phyloP scores from a whole-genome alignment of 208 protist species.

The Trypanosoma grayi region DNA sequence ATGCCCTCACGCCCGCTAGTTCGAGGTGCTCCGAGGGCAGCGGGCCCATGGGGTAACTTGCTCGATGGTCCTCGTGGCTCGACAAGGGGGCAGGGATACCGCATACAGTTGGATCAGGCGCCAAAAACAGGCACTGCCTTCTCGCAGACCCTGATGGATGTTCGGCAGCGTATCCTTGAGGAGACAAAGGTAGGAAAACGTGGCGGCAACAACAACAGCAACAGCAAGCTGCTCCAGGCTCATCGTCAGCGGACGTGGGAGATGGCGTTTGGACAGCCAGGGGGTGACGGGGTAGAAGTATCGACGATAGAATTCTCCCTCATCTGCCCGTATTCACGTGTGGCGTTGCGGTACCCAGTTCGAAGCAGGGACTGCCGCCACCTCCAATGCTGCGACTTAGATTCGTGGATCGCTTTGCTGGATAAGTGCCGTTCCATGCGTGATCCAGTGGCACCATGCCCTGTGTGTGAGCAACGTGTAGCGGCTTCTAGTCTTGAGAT shows the following conservation, averaged over 20 bases:
- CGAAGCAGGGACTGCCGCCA: slow-evolving; percentile 77
- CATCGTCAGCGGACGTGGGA: slow-evolving; percentile 61
- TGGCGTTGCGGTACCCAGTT: slow-evolving; percentile 61
- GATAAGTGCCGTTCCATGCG: slow-evolving; percentile 76
- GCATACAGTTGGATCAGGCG: neutral
- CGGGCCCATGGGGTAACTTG: neutral
- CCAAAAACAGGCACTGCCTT: neutral
- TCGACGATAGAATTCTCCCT: slow-evolving; percentile 87
- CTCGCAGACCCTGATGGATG: slow-evolving; percentile 23
- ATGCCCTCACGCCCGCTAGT: slow-evolving; percentile 1
- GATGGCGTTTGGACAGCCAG: slow-evolving; percentile 62
- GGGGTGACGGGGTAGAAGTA: slow-evolving; percentile 43
- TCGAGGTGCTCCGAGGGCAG: neutral
- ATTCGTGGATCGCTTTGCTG: slow-evolving; percentile 85
- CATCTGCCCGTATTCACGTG: slow-evolving; percentile 79
- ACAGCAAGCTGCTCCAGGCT: slow-evolving; percentile 28
- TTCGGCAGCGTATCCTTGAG: slow-evolving; percentile 54
- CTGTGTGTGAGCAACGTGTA: slow-evolving; percentile 80
- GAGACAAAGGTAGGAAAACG: slow-evolving; percentile 24
- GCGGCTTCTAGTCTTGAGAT: slow-evolving; percentile 75
- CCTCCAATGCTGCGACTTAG: slow-evolving; percentile 89
- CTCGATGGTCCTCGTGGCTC: neutral
- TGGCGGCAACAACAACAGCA: slow-evolving; percentile 1
- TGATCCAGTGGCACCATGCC: slow-evolving; percentile 79
- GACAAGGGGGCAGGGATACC: neutral